Evolutionary conservation across 345 rosid genomes (phyloP), one percentile per base, ranked within the genome.

Genomic region (Durio zibethinus): DNA sequence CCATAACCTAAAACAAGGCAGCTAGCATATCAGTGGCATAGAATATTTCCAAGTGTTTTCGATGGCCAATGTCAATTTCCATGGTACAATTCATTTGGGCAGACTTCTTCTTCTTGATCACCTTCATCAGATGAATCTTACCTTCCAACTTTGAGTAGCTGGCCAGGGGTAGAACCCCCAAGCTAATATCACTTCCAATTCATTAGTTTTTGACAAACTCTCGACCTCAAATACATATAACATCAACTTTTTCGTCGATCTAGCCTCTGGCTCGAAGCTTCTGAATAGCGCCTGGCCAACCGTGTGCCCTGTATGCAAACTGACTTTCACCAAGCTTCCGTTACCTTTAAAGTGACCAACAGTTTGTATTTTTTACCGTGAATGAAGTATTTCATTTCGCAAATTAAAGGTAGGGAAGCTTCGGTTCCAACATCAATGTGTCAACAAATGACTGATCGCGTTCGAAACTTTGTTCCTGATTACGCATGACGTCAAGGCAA

Each of bases 141-240:
- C 92, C 92, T 4, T 16, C 75, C 72, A 89, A 31, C 52, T 53
- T 31, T 1, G 77, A 84, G 14, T 76, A n/a, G 73, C 81, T 76
- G 2, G 31, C 84, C 33, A 87, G 68, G 57, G 64, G 69, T 85
- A 89, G 53, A 21, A 56, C 35, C 76, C 90, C 90, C n/a, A 82
- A 82, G 25, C 50, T 68, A 5, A 80, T 16, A n/a, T 84, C 90
- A 20, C 67, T 52, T 1, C 75, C 76, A 86, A 5, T 5, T 73
- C 76, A 3, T 14, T 54, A 0, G 18, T 73, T 7, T 35, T 73
- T 10, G 50, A 11, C 50, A 36, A 54, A 53, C 21, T 23, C 10
- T 25, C 3, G 54, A 83, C 2, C 74, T 62, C 70, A 83, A 74
- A 0, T 82, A 66, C 23, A 81, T 7, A 57, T 77, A 35, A 84